Evolutionary conservation across 306 rosid genomes (phyloP).

Genomic region (Nissolia schottii): DNA sequence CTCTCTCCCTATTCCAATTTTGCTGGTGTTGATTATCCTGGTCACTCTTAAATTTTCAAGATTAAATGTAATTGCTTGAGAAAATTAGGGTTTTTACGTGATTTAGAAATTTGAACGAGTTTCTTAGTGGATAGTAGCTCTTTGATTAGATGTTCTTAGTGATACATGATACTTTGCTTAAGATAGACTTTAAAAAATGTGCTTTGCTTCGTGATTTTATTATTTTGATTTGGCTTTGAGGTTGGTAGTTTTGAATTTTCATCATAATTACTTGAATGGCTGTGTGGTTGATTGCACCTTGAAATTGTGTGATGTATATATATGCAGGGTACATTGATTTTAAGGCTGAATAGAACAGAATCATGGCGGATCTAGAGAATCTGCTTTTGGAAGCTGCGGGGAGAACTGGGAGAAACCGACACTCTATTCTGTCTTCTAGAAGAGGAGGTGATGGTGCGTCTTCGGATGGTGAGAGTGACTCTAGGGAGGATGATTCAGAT

Average conservation of each 20-base stretch:
- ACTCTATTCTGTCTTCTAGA: conserved; percentile 51
- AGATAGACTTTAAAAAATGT: not conserved
- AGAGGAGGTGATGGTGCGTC: conserved; percentile 57
- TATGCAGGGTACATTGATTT: conserved; percentile 16
- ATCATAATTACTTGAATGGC: not conserved
- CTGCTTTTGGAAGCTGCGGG: conserved; percentile 94
- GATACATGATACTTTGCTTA: not conserved
- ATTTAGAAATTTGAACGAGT: not conserved
- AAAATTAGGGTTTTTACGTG: not conserved
- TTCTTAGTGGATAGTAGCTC: not conserved
- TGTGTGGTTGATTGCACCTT: not conserved
- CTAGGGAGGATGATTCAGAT: conserved; percentile 68
- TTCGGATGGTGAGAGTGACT: conserved; percentile 78
- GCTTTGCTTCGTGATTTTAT: not conserved
- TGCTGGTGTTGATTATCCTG: not conserved
- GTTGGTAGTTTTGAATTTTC: not conserved
- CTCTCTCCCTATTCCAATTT: not conserved
- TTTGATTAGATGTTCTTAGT: not conserved
- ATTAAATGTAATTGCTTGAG: not conserved
- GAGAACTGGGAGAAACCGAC: conserved; percentile 64
- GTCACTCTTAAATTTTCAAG: not conserved
- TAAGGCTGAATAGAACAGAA: not conserved
- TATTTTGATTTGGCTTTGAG: not conserved
- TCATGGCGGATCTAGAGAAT: conserved; percentile 84
- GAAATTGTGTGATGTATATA: not conserved